A percentile compares a stretch with the other conserved stretches of the same genome.
These are phyloP conservation scores for Leonotis leonurus DNA, from an alignment of 257 asterid genomes.

Conservation along the genomic window DNA sequence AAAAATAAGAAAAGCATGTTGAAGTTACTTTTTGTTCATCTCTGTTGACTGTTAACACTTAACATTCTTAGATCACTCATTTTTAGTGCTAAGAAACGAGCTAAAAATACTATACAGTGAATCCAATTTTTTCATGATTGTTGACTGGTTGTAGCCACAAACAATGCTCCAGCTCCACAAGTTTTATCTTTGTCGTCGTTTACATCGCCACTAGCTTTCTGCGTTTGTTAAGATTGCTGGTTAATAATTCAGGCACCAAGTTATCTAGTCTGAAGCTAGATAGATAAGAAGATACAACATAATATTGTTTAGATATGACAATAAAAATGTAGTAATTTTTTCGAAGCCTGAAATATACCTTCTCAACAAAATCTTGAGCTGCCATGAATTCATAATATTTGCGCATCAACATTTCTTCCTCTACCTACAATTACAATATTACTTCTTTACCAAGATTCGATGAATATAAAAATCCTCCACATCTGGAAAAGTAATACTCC, in stretches of 20 bases:
- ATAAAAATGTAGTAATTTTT: too few relatives aligned
- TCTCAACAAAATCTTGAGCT: constrained; percentile 47
- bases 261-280: too few relatives aligned
- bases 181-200: not conserved
- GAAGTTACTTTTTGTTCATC: too few relatives aligned
- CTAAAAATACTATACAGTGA: too few relatives aligned
- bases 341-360: constrained; percentile 29
- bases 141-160: not conserved
- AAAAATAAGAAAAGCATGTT: too few relatives aligned
- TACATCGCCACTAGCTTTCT: not conserved
- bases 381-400: constrained; percentile 75
- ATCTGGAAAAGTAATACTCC: too few relatives aligned
- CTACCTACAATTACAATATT: constrained; percentile 45
- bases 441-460: not conserved
- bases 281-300: not conserved
- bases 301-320: not conserved
- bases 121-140: not conserved
- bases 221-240: too few relatives aligned
- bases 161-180: too few relatives aligned
- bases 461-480: not conserved
- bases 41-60: too few relatives aligned
- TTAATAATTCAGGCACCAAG: not conserved
- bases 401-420: constrained; percentile 92
- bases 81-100: too few relatives aligned
- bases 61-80: too few relatives aligned